Evolutionary conservation across 495 filamentous ascomycete genomes (phyloP), one percentile per base, ranked within the genome.

Genomic region (Penicillium psychrofluorescens): DNA sequence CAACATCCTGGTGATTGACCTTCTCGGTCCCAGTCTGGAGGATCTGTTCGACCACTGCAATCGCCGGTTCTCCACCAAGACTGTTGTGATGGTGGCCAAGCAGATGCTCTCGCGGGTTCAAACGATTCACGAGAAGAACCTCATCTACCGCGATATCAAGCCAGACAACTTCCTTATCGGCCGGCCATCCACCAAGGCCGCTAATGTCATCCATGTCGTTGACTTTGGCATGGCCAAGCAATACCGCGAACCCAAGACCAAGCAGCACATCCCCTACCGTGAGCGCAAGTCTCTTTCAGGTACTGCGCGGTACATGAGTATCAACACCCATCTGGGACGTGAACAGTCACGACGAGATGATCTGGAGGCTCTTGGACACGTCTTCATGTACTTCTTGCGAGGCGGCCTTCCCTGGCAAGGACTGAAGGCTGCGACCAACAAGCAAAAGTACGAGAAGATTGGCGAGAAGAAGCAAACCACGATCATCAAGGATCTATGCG

Each of bases 161-260:
- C 92, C 92, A 10, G 92, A 99, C 70, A 99, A 99, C 70, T 99
- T 99, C 72, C 81, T 99, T 41, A 97, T 97, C 58, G 92, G 92
- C 33, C 82, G 91, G n/a, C 89, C 90, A 0, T 80, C 78, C 52
- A 86, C 88, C 38, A 99, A 99, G 70, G 75, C 88, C 7, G 86
- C 90, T 58, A 97, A 95, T 66, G 90, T 99, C 38, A 97, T 99
- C 54, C 92, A 99, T 54, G 94, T 97, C 15, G 91, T 99, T 45
- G 92, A 99, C 67, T 99, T 99, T 58, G 92, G 92, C 56, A 99
- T 99, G 92, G 92, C 94, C 36, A 99, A 99, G 71, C 92, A 97
- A 65, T 99, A 99, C 62, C 82, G 92, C 40, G 92, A 99, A 51
- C 94, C 94, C 43, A 97, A 97, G 75, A 95, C 92, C 36, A 97